Percentiles rank a stretch among this genome's conserved stretches.
These are phyloP conservation scores for Fraxinus americana DNA, from an alignment of 257 asterid species.

Conservation along the genomic window DNA sequence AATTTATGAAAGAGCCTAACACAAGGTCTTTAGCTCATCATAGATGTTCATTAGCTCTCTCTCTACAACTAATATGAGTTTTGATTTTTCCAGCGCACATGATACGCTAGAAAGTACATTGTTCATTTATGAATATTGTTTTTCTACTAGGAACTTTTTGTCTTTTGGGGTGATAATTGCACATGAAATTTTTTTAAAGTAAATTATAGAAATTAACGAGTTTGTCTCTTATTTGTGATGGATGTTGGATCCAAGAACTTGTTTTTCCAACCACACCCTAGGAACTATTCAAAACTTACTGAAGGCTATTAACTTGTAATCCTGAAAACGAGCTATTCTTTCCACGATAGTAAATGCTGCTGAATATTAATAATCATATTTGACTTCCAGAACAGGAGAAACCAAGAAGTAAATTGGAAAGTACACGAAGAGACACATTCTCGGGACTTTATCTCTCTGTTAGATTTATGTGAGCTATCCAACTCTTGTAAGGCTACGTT, in stretches of 20 bases:
- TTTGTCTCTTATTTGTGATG: not conserved
- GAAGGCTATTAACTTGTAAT: not conserved
- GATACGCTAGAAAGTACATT: not conserved
- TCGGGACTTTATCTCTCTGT: slow-evolving; percentile 52
- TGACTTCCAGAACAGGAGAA: slow-evolving; percentile 46
- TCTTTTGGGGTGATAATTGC: not conserved
- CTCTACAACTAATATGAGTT: not conserved
- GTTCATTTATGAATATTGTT: not conserved
- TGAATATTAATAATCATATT: slow-evolving; percentile 19
- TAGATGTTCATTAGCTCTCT: not conserved
- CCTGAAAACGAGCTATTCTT: not conserved
- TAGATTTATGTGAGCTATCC: slow-evolving; percentile 42
- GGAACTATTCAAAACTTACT: not conserved
- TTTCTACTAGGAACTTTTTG: not conserved
- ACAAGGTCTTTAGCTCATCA: not conserved
- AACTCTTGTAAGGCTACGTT: slow-evolving; percentile 46
- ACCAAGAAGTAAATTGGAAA: slow-evolving; percentile 61
- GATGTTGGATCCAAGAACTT: not conserved
- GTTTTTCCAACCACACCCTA: not conserved
- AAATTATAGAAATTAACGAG: not conserved
- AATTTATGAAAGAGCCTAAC: not conserved
- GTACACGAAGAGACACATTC: slow-evolving; percentile 48
- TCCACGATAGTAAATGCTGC: not conserved
- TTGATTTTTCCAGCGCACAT: not conserved
- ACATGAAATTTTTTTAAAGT: not conserved